phyloP scores from a whole-genome alignment of 176 grass and related monocot genomes.

The Stipa capillata region DNA sequence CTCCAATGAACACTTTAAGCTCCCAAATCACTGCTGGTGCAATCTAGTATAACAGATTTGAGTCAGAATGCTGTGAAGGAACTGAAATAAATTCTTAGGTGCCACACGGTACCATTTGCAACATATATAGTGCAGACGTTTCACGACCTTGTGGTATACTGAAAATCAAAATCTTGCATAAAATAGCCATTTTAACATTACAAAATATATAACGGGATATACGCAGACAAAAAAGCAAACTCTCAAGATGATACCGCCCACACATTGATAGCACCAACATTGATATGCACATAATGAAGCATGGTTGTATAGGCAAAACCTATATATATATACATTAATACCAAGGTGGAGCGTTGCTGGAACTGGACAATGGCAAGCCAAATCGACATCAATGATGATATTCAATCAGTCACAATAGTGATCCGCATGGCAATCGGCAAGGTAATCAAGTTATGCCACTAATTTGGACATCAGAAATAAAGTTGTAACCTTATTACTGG shows the following conservation, averaged over 20 bases:
- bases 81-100: background rate
- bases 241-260: background rate
- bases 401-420: background rate
- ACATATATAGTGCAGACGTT: background rate
- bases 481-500: background rate
- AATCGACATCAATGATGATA: background rate
- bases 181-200: background rate
- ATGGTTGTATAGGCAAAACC: background rate
- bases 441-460: background rate
- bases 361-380: background rate
- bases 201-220: background rate
- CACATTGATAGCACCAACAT: background rate
- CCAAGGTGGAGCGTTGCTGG: background rate
- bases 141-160: background rate
- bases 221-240: background rate
- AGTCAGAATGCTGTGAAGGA: slow-evolving; percentile 12
- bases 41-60: slow-evolving; percentile 33
- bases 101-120: background rate
- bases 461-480: background rate
- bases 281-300: background rate
- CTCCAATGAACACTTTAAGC: slow-evolving; percentile 42
- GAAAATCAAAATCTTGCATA: background rate
- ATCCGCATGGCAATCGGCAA: background rate
- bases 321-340: background rate
- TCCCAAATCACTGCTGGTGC: slow-evolving; percentile 29